Percentiles rank a stretch among this genome's conserved stretches.
Conservation (phyloP, 2,329 filamentous ascomycete species). For the Paecilomyces niveus region DNA sequence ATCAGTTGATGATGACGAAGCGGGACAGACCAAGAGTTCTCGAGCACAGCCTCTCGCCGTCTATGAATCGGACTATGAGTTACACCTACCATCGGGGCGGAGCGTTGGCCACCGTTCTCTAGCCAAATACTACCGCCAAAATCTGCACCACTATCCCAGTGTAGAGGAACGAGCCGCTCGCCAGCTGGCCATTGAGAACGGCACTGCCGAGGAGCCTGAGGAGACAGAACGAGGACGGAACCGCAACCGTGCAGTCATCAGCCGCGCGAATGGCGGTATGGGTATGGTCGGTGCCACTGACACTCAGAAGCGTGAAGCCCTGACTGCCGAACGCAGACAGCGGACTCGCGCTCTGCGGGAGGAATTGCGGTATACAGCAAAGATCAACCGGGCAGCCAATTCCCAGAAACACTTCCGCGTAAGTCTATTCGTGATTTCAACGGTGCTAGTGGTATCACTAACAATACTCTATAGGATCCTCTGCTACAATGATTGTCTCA, state of each 20-base stretch:
- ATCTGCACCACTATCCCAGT: conserved; percentile 76
- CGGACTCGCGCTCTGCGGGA: conserved; percentile 58
- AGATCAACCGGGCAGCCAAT: conserved; percentile 67
- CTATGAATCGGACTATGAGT: conserved; percentile 73
- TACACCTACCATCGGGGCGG: conserved; percentile 84
- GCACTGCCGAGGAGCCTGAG: conserved; percentile 39
- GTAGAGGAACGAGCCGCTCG: conserved; percentile 66
- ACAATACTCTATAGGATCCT: conserved; percentile 36
- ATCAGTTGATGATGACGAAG: conserved; percentile 76
- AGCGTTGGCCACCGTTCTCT: conserved; percentile 85
- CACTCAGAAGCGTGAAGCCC: conserved; percentile 64
- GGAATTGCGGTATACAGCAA: conserved; percentile 58
- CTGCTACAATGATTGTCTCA: conserved; percentile 41
- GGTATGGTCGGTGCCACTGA: conserved; percentile 73
- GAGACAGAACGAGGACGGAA: conserved; percentile 37
- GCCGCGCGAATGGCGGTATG: conserved; percentile 62
- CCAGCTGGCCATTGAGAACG: conserved; percentile 49
- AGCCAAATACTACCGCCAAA: conserved; percentile 85
- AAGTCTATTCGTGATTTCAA: conserved; percentile 21
- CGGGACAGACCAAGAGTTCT: conserved; percentile 55
- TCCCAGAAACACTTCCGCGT: conserved; percentile 68
- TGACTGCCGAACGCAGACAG: conserved; percentile 61
- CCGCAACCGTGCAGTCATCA: conserved; percentile 50
- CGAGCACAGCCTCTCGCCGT: conserved; percentile 63
- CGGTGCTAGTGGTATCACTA: conserved; percentile 8